These are phyloP conservation scores for Podila epicladia DNA, from an alignment of 192 early-diverging fungal species.

Conservation along the genomic window DNA sequence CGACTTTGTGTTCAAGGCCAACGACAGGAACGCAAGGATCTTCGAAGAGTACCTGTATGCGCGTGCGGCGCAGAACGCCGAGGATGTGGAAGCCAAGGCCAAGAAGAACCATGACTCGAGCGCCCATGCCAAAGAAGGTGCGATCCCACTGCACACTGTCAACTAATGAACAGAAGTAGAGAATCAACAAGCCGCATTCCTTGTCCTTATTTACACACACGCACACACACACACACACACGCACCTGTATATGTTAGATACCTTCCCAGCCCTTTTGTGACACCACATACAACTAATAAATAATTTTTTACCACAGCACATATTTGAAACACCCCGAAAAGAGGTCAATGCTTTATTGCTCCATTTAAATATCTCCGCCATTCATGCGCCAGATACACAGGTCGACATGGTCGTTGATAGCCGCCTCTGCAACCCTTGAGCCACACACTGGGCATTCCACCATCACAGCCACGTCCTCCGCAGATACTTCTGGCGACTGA, in stretches of 20 bases:
- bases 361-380: not conserved
- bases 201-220: no score
- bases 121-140: not conserved
- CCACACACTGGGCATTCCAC: constrained; percentile 47
- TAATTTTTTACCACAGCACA: no score
- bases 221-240: no score
- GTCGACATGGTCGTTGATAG: constrained; percentile 54
- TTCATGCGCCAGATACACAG: constrained; percentile 37
- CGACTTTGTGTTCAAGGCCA: constrained; percentile 62
- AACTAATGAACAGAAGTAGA: no score
- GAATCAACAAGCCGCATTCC: no score
- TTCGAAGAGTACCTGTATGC: constrained; percentile 58
- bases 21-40: constrained; percentile 59
- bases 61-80: constrained; percentile 19
- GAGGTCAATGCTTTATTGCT: no score
- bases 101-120: not conserved
- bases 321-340: no score
- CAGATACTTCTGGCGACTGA: no score
- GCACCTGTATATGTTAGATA: no score
- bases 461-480: not conserved
- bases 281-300: no score
- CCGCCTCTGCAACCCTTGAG: constrained; percentile 10
- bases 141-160: no score
- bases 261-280: no score
- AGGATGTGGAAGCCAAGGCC: constrained; percentile 11